Evolutionary conservation across 1,284 basidiomycete species (phyloP).

Genomic region (Papiliotrema fonsecae): DNA sequence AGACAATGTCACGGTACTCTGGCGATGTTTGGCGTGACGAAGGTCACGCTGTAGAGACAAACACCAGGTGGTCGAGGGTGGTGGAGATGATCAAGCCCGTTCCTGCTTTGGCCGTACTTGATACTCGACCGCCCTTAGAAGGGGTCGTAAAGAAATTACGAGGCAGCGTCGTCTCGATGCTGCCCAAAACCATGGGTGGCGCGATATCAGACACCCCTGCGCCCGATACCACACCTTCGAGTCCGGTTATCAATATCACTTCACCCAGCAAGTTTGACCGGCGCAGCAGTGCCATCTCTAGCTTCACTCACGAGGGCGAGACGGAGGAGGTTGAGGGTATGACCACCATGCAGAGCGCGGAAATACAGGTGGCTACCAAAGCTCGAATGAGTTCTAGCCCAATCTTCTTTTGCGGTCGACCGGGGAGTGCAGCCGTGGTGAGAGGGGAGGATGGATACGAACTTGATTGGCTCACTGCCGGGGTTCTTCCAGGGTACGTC

Average conservation of each 20-base stretch:
- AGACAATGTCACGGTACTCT: constrained; percentile 21
- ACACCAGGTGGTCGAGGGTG: constrained; percentile 16
- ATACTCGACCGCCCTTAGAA: neutral
- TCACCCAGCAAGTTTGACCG: constrained; percentile 7
- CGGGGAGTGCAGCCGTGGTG: neutral
- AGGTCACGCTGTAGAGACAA: constrained; percentile 29
- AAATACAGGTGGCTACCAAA: constrained; percentile 23
- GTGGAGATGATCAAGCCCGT: constrained; percentile 35
- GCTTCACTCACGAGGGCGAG: constrained; percentile 2
- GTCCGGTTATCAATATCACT: constrained; percentile 15
- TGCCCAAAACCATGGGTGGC: constrained; percentile 16
- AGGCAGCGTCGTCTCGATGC: constrained; percentile 30
- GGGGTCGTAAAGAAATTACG: constrained; percentile 6
- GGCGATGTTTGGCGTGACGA: constrained; percentile 30
- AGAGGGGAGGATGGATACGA: constrained; percentile 13
- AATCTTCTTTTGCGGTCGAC: constrained; percentile 16
- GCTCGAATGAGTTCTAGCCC: constrained; percentile 29
- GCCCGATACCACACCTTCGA: constrained; percentile 3
- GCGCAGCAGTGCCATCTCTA: neutral
- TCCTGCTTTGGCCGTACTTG: constrained; percentile 32
- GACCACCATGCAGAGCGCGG: neutral
- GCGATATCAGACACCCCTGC: neutral
- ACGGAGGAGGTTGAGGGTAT: constrained; percentile 2
- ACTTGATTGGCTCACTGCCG: constrained; percentile 29
- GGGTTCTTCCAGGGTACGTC: constrained; percentile 25